These are phyloP conservation scores for Trypanosoma mega DNA, from an alignment of 208 protist species.

Conservation along the genomic window DNA sequence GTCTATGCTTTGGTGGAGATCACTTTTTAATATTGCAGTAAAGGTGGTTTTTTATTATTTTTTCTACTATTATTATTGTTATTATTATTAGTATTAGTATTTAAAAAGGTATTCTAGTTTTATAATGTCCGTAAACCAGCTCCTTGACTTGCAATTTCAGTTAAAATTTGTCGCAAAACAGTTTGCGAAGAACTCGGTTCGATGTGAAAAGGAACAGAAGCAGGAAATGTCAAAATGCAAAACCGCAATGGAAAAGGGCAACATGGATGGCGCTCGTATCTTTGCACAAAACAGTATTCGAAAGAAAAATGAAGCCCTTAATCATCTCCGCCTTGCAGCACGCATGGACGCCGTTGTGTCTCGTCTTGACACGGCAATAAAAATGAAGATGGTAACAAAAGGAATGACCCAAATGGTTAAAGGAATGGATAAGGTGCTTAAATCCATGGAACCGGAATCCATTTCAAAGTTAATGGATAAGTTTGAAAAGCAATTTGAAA, in stretches of 20 bases:
- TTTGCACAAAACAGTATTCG: slow-evolving; percentile 98
- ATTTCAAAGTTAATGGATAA: slow-evolving; percentile 95
- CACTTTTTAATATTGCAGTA: too few species aligned
- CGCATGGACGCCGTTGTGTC: slow-evolving; percentile 96
- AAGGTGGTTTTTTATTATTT: too few species aligned
- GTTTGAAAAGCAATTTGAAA: slow-evolving; percentile 98
- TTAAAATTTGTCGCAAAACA: slow-evolving; percentile 96
- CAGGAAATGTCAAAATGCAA: slow-evolving; percentile 92
- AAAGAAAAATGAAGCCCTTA: slow-evolving; percentile 96
- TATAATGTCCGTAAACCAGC: slow-evolving; percentile 74
- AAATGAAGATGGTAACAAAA: slow-evolving; percentile 93
- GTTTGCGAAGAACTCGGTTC: slow-evolving; percentile 83
- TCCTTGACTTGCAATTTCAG: slow-evolving; percentile 94
- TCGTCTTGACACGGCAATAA: slow-evolving; percentile 94
- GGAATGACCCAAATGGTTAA: slow-evolving; percentile 95
- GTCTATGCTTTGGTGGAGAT: too few species aligned
- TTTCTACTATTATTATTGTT: not conserved
- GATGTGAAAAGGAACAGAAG: slow-evolving; percentile 94
- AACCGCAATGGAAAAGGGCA: slow-evolving; percentile 95
- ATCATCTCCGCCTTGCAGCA: slow-evolving; percentile 94
- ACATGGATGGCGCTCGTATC: slow-evolving; percentile 97
- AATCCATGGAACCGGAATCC: slow-evolving; percentile 92
- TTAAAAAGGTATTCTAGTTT: not conserved
- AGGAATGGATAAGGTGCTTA: slow-evolving; percentile 94
- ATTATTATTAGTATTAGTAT: not conserved